Conservation (phyloP, 345 rosid species). For the Combretum micranthum region DNA sequence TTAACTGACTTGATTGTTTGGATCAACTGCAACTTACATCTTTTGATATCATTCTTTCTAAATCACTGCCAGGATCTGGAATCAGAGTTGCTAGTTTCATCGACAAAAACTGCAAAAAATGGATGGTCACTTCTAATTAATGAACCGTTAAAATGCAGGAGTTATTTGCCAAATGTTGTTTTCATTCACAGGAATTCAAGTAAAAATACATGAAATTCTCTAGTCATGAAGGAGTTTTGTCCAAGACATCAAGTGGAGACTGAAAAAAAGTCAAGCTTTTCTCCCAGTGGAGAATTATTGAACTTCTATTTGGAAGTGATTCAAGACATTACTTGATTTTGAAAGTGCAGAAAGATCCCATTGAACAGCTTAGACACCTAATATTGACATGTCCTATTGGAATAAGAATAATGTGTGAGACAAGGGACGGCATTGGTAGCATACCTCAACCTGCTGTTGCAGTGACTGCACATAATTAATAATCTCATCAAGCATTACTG, state of each 20-base stretch:
- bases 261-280: not conserved
- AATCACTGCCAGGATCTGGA: conserved; percentile 63
- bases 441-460: conserved; percentile 98
- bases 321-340: too few relatives aligned
- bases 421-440: conserved; percentile 6
- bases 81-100: conserved; percentile 98
- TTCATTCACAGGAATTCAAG: not conserved
- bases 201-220: too few relatives aligned
- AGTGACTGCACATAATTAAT: conserved; percentile 95
- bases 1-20: too few relatives aligned
- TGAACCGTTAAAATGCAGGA: not conserved
- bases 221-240: too few relatives aligned
- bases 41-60: conserved; percentile 70
- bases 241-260: not conserved
- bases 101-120: conserved; percentile 63
- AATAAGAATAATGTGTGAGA: too few relatives aligned
- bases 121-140: conserved; percentile 1
- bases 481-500: conserved; percentile 98
- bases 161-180: not conserved
- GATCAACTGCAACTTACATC: conserved; percentile 45
- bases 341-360: too few relatives aligned
- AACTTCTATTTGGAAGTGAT: too few relatives aligned
- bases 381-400: too few relatives aligned
- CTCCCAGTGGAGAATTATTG: too few relatives aligned
- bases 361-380: too few relatives aligned